Conservation (phyloP, 306 rosid species). For the Trifolium subterraneum region DNA sequence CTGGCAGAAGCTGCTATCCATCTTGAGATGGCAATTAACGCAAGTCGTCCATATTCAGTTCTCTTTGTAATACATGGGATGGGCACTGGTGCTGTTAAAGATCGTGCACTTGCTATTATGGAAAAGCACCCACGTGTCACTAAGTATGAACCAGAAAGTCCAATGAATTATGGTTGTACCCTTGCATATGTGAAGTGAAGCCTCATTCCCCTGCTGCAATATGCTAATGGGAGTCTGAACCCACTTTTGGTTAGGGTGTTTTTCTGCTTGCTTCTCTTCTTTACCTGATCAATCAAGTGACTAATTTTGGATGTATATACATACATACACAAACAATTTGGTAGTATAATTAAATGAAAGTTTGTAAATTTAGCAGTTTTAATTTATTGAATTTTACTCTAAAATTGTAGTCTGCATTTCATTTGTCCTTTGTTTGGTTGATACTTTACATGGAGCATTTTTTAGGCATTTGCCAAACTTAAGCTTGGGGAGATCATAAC, state of each 20-base stretch:
- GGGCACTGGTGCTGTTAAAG: slow-evolving; percentile 90
- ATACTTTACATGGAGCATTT: slow-evolving; percentile 26
- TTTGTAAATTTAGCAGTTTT: slow-evolving; percentile 19
- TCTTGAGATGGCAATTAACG: slow-evolving; percentile 73
- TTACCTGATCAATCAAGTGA: slow-evolving; percentile 16
- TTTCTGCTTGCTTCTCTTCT: slow-evolving; percentile 2
- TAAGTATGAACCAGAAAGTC: slow-evolving; percentile 71
- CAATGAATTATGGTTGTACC: slow-evolving; percentile 91
- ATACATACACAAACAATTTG: slow-evolving; percentile 32
- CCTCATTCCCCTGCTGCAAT: slow-evolving; percentile 20
- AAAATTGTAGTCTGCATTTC: slow-evolving; percentile 3
- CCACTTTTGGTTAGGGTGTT: not conserved
- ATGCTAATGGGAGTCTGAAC: slow-evolving; percentile 21
- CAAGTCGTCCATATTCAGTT: slow-evolving; percentile 72
- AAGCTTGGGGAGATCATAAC: not conserved
- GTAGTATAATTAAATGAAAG: slow-evolving; percentile 1
- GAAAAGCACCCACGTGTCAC: slow-evolving; percentile 71
- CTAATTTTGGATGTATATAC: slow-evolving; percentile 15
- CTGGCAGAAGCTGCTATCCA: slow-evolving; percentile 78
- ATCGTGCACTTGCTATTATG: slow-evolving; percentile 63
- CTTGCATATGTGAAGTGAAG: slow-evolving; percentile 77
- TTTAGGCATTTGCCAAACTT: not conserved
- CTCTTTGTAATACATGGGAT: slow-evolving; percentile 84
- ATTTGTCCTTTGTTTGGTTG: slow-evolving; percentile 3
- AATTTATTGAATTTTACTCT: slow-evolving; percentile 22